Evolutionary conservation across 805 yeast species (phyloP), one percentile per base, ranked within the genome.

Genomic region (Candida boidinii): DNA sequence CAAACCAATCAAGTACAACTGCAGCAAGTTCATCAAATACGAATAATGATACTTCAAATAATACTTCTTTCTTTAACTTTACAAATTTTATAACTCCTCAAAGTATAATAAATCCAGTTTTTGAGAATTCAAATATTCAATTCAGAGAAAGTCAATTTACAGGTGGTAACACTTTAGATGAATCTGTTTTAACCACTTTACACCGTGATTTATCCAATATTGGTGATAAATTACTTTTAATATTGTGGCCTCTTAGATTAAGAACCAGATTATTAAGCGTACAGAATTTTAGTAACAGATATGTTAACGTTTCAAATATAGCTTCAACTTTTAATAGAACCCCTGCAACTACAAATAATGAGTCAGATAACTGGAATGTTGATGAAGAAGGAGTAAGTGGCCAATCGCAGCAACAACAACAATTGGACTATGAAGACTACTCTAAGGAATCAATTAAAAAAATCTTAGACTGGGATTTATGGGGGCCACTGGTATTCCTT

Each of bases 161-260:
- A 5, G 79, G 79, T 2, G 78, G 78, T 18, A 71, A 71, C 43
- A 73, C 79, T 2, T 50, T 73, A 9, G 78, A 73, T 44, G 79
- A 73, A 47, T 70, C 77, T 1, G 73, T 73, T 11, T 41, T 59
- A 37, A 58, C 61, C 4, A 73, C 79, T 0, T 51, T 73, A 12
- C 43, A 46, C 21, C 44, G 65, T 34, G 65, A 60, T 34, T 25
- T 60, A 8, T 37, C 50, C 9, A 52, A 49, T 13, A 48, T 60
- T 36, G 60, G 60, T 2, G 53, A 53, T 28, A 59, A 58, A 38
- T 38, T 58, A 19, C 28, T 56, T 12, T 54, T 58, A 1, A 56
- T 59, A 24, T 36, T 60, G 9, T 60, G 64, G 64, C 65, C 65
- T 2, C 32, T 59, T 36, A 45, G 55, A 21, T 35, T 59, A 14